A percentile compares a stretch with the other conserved stretches of the same genome.
Conservation (phyloP, 345 rosid genomes). For the Rhizophora mangle region DNA sequence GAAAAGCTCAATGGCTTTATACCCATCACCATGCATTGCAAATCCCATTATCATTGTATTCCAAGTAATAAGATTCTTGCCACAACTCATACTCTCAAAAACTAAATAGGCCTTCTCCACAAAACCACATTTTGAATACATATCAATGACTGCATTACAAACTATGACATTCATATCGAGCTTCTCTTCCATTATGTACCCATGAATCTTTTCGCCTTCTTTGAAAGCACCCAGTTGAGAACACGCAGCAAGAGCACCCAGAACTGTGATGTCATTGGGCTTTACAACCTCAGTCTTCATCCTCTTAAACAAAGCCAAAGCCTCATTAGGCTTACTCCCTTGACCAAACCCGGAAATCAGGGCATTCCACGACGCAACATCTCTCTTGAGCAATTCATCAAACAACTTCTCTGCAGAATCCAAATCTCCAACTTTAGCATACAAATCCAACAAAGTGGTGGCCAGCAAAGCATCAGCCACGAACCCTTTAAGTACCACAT, state of each 20-base stretch:
- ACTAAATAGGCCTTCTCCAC: constrained; percentile 61
- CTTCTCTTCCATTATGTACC: constrained; percentile 40
- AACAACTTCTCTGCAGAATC: constrained; percentile 52
- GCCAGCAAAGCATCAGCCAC: constrained; percentile 61
- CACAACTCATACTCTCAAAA: constrained; percentile 44
- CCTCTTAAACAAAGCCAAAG: constrained; percentile 52
- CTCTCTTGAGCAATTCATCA: constrained; percentile 66
- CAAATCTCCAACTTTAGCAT: constrained; percentile 61
- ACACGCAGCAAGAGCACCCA: constrained; percentile 77
- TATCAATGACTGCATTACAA: constrained; percentile 71
- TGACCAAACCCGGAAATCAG: constrained; percentile 72
- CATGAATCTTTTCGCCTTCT: constrained; percentile 57
- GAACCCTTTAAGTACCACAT: constrained; percentile 51
- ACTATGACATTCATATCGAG: constrained; percentile 61
- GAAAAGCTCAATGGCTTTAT: constrained; percentile 58
- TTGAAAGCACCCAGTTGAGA: constrained; percentile 67
- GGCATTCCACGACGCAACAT: constrained; percentile 84
- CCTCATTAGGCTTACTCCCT: constrained; percentile 58
- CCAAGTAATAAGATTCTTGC: constrained; percentile 67
- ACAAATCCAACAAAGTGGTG: constrained; percentile 70
- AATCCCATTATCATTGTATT: constrained; percentile 87
- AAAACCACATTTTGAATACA: constrained; percentile 81
- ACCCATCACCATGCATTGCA: constrained; percentile 76
- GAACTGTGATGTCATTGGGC: constrained; percentile 68
- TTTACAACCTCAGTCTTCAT: constrained; percentile 46